Percentiles rank a stretch among this genome's conserved stretches.
phyloP scores from a whole-genome alignment of 805 yeast species.

The Maudiozyma serrabonitensis region DNA sequence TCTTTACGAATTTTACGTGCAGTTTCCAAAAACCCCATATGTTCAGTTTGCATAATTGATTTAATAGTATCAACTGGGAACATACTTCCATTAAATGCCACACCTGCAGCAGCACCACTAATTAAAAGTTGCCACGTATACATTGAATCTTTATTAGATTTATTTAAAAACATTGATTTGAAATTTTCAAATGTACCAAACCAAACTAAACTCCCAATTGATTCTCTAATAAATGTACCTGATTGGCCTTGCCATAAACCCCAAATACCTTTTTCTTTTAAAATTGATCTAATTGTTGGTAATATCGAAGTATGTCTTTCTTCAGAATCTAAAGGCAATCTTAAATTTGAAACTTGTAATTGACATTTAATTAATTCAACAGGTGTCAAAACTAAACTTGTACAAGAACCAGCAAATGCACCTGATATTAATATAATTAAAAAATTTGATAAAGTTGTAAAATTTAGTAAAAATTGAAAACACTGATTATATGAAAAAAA shows the following conservation, averaged over 20 bases:
- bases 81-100: conserved; percentile 66
- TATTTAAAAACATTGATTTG: conserved; percentile 24
- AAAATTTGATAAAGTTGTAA: conserved; percentile 29
- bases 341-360: conserved; percentile 52
- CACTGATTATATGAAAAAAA: conserved; percentile 56
- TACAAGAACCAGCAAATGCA: conserved; percentile 70
- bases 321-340: conserved; percentile 17
- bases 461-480: conserved; percentile 29
- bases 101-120: conserved; percentile 84
- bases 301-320: conserved; percentile 26
- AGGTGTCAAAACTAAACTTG: conserved; percentile 80
- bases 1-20: conserved; percentile 33
- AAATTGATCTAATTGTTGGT: conserved; percentile 34
- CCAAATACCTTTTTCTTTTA: conserved; percentile 45
- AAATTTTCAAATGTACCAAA: conserved; percentile 76
- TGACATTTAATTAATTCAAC: conserved; percentile 86
- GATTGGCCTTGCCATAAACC: conserved; percentile 88
- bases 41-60: conserved; percentile 58
- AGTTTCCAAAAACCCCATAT: conserved; percentile 34
- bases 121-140: conserved; percentile 43
- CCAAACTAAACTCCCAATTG: conserved; percentile 90
- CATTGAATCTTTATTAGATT: conserved; percentile 9
- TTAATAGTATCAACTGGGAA: conserved; percentile 90
- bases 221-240: conserved; percentile 73
- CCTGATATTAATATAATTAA: conserved; percentile 54